Conservation (phyloP, 2,329 filamentous ascomycete genomes). For the Trichoderma harzianum region DNA sequence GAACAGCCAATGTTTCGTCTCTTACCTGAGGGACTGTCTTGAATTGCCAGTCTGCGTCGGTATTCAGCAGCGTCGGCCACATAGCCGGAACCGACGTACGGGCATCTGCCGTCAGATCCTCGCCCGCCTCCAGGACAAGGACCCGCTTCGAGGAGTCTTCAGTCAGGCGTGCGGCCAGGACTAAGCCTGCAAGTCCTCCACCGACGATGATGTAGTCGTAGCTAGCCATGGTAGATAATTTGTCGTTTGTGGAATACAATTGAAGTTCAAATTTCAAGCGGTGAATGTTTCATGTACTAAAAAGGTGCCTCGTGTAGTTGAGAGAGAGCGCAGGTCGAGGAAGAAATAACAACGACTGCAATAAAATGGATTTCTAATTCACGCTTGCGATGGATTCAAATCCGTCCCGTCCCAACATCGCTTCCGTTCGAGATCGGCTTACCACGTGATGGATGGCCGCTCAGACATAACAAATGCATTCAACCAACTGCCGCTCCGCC, state of each 20-base stretch:
- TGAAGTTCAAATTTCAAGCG: not conserved
- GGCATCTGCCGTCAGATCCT: conserved; percentile 27
- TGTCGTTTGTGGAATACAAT: not conserved
- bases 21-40: conserved; percentile 26
- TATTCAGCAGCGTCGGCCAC: conserved; percentile 26
- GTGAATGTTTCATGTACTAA: not conserved
- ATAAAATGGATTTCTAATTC: not conserved
- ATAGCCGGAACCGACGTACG: conserved; percentile 26
- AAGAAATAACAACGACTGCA: not conserved
- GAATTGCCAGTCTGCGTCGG: conserved; percentile 28
- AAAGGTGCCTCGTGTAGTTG: not conserved
- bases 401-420: not conserved
- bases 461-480: not conserved
- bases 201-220: conserved; percentile 27
- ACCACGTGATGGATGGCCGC: not conserved
- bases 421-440: not conserved
- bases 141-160: conserved; percentile 25
- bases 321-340: not conserved
- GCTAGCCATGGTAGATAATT: not conserved
- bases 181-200: conserved; percentile 31
- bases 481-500: not conserved
- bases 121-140: conserved; percentile 30
- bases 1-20: not conserved
- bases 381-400: not conserved
- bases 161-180: conserved; percentile 29